Percentiles rank a stretch among this genome's conserved stretches.
These are phyloP conservation scores for Panus rudis DNA, from an alignment of 768 basidiomycete species.

Conservation along the genomic window DNA sequence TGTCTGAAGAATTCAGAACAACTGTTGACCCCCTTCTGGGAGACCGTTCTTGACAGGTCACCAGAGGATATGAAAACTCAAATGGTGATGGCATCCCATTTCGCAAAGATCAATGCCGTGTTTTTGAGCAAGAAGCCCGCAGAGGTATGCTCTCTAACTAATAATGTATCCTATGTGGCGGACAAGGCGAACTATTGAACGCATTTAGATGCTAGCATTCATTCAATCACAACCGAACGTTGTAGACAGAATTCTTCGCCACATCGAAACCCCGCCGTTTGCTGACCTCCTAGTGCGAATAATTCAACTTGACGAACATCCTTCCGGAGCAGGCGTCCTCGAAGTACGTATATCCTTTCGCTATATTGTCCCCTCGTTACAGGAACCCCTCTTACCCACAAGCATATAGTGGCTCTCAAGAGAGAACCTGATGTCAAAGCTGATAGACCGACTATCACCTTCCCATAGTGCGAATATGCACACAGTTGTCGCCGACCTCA, in stretches of 20 bases:
- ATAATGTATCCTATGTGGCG: no score
- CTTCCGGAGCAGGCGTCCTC: conserved; percentile 74
- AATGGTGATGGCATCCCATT: conserved; percentile 85
- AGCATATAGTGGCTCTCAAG: conserved; percentile 76
- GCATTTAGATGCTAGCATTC: conserved; percentile 80
- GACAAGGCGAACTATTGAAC: no score
- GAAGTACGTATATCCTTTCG: conserved; percentile 55
- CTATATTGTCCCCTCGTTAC: conserved; percentile 22
- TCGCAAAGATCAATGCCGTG: conserved; percentile 87
- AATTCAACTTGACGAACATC: conserved; percentile 82
- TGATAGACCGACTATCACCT: conserved; percentile 81
- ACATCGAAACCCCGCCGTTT: conserved; percentile 86
- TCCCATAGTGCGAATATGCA: conserved; percentile 69
- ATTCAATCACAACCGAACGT: conserved; percentile 78
- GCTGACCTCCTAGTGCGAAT: conserved; percentile 89
- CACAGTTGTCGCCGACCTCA: conserved; percentile 79
- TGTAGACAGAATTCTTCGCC: conserved; percentile 73
- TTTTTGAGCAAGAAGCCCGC: conserved; percentile 84
- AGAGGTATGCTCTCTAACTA: conserved; percentile 76
- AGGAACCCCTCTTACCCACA: conserved; percentile 25
- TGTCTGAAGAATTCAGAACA: conserved; percentile 66
- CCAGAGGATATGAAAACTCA: conserved; percentile 84
- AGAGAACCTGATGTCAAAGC: conserved; percentile 72
- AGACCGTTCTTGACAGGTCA: conserved; percentile 71
- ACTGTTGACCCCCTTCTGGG: conserved; percentile 86